phyloP scores from a whole-genome alignment of 305 asterid genomes.

The Fraxinus ornus region DNA sequence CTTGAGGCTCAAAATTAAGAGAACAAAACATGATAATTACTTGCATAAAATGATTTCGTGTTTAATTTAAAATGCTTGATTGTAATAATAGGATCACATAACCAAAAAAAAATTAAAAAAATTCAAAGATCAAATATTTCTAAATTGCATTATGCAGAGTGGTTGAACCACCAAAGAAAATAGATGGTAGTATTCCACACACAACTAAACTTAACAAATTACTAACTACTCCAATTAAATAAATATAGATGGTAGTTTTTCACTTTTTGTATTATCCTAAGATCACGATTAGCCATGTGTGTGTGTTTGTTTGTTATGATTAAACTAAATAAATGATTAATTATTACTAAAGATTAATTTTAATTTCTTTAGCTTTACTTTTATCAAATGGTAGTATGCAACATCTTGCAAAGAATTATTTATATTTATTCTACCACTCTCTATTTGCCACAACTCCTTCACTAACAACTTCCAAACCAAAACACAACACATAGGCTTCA shows the following conservation, averaged over 20 bases:
- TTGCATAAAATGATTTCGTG: neutral
- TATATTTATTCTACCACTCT: constrained; percentile 38
- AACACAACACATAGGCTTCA: constrained; percentile 17
- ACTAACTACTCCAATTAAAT: neutral
- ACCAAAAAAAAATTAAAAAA: no score
- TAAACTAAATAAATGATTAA: neutral
- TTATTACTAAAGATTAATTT: neutral
- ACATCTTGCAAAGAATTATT: neutral
- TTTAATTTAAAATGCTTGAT: neutral
- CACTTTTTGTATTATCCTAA: neutral
- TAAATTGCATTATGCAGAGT: neutral
- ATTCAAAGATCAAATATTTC: neutral
- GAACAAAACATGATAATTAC: neutral
- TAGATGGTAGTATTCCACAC: neutral
- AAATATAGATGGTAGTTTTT: neutral
- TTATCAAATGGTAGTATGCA: constrained; percentile 4
- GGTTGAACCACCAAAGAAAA: neutral
- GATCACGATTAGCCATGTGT: neutral
- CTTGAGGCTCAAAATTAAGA: neutral
- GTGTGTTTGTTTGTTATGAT: neutral
- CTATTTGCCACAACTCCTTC: neutral
- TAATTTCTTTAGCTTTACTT: constrained; percentile 33
- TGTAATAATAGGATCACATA: neutral
- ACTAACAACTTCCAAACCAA: constrained; percentile 3
- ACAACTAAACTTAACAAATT: neutral